Evolutionary conservation across 306 rosid genomes (phyloP).

Genomic region (Corylus americana): DNA sequence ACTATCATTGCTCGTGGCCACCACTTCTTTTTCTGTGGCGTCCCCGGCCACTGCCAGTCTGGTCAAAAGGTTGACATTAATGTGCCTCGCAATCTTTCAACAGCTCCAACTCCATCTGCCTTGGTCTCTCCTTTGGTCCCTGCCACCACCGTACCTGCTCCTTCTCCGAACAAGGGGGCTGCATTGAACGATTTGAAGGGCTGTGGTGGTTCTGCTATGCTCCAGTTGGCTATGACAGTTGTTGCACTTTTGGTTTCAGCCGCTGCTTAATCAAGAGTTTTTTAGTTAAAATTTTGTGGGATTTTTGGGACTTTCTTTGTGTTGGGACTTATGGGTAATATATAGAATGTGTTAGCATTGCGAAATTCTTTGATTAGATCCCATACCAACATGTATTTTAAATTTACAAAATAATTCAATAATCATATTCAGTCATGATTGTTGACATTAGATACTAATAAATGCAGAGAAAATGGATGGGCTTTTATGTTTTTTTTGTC

Average conservation of each 20-base stretch:
- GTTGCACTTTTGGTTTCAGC: slow-evolving; percentile 34
- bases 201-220: slow-evolving; percentile 7
- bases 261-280: slow-evolving; percentile 18
- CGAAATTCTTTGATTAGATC: background rate
- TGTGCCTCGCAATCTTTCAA: slow-evolving; percentile 34
- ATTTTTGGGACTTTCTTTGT: background rate
- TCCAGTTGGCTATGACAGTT: slow-evolving; percentile 35
- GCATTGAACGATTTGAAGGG: slow-evolving; percentile 23
- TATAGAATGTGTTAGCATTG: background rate
- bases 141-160: slow-evolving; percentile 36
- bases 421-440: background rate
- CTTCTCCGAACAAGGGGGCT: slow-evolving; percentile 49
- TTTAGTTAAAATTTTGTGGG: background rate
- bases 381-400: background rate
- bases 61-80: slow-evolving; percentile 82
- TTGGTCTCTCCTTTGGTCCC: slow-evolving; percentile 37
- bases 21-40: slow-evolving; percentile 82
- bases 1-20: slow-evolving; percentile 60
- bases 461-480: background rate
- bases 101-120: slow-evolving; percentile 47
- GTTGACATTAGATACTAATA: background rate
- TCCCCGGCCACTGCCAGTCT: slow-evolving; percentile 85
- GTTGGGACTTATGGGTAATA: background rate
- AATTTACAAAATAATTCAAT: background rate
- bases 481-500: background rate